Evolutionary conservation across 2,329 filamentous ascomycete species (phyloP).

Genomic region (Graphilbum ipis-grandicollis): DNA sequence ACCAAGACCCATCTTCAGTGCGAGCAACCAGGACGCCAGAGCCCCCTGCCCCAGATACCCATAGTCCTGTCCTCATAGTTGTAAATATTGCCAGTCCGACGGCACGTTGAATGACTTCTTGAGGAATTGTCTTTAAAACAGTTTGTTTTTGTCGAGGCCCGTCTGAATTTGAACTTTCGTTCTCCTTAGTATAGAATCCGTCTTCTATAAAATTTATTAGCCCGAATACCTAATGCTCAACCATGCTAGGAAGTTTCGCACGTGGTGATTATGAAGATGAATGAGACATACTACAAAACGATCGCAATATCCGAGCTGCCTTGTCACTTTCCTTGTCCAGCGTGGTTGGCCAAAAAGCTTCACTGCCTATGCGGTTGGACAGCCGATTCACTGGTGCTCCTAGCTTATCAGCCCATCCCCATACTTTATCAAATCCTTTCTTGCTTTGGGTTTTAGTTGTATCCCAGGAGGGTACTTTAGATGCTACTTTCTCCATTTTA

Average conservation of each 20-base stretch:
- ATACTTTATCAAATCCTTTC: conserved; percentile 59
- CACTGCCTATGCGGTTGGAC: conserved; percentile 34
- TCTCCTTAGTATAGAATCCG: conserved; percentile 26
- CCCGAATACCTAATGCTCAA: not conserved
- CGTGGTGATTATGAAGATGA: not conserved
- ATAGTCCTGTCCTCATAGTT: conserved; percentile 40
- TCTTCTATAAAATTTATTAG: conserved; percentile 23
- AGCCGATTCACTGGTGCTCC: conserved; percentile 10
- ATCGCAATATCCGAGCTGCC: conserved; percentile 54
- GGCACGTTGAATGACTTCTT: conserved; percentile 44
- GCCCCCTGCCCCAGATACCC: conserved; percentile 38
- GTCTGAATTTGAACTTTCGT: conserved; percentile 10
- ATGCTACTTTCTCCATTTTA: conserved; percentile 18
- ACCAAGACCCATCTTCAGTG: conserved; percentile 45
- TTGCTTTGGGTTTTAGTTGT: conserved; percentile 37
- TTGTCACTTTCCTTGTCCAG: conserved; percentile 62
- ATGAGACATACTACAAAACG: conserved; percentile 41
- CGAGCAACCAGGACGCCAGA: conserved; percentile 42
- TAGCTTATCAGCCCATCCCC: conserved; percentile 47
- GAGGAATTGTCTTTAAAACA: conserved; percentile 36
- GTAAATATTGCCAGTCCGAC: conserved; percentile 57
- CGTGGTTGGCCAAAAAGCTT: conserved; percentile 61
- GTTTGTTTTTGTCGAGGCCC: conserved; percentile 15
- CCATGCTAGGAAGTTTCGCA: not conserved
- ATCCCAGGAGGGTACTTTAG: conserved; percentile 28